Percentiles rank a stretch among this genome's conserved stretches.
Evolutionary conservation across 306 rosid species (phyloP).

Genomic region (Rubus idaeus): DNA sequence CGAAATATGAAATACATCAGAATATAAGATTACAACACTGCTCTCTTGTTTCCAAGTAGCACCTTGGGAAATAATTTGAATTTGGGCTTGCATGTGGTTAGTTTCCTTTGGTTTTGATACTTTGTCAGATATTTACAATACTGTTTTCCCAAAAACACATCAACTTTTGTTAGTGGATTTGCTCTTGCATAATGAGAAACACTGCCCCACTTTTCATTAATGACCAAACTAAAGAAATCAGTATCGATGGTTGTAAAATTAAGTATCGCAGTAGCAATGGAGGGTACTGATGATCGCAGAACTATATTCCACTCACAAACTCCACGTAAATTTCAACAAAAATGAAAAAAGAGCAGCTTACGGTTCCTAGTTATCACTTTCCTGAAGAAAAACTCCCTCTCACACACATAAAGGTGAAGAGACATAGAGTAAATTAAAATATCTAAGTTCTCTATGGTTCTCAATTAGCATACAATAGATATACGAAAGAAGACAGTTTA

Average conservation of each 20-base stretch:
- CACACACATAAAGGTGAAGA: neutral
- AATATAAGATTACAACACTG: neutral
- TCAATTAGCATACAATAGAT: constrained; percentile 6
- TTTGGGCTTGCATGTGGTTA: neutral
- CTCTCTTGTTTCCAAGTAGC: neutral
- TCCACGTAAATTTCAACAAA: no score
- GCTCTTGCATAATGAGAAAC: neutral
- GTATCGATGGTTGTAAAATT: neutral
- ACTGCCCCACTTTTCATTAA: neutral
- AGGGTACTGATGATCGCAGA: neutral
- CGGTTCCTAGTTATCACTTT: neutral
- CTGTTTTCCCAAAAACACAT: neutral
- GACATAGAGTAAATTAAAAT: neutral
- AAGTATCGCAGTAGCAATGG: neutral
- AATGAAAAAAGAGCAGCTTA: neutral
- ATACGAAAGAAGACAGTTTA: neutral
- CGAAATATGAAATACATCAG: neutral
- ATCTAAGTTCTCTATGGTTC: neutral
- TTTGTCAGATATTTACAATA: neutral
- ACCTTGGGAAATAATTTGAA: neutral
- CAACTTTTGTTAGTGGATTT: neutral
- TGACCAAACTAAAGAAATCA: neutral
- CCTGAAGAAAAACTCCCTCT: neutral
- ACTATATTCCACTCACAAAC: no score
- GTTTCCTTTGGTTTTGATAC: neutral